Evolutionary conservation across 2,329 filamentous ascomycete genomes (phyloP), one percentile per base, ranked within the genome.

Genomic region (Ophiostoma fasciatum): DNA sequence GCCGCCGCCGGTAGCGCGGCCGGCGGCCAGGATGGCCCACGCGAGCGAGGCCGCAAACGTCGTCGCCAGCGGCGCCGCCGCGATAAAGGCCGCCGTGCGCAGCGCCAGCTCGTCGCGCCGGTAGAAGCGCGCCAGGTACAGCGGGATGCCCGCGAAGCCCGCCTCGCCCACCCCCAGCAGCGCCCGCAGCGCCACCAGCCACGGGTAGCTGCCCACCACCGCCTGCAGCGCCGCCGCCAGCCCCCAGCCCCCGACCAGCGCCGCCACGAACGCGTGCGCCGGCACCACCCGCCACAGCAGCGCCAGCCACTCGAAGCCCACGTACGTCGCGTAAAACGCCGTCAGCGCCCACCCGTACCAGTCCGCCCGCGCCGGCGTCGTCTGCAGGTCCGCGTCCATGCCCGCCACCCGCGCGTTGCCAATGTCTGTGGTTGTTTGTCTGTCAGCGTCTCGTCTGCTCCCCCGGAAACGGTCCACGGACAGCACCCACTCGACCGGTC

Each of bases 31-130:
- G 42, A 94, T 88, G 17, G 75, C 50, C 76, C 79, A 84, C 7
- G 85, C 84, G 4, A 94, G 63, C 8, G 70, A 78, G 27, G 82
- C 82, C 0, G 83, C 82, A 51, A 92, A 87, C 2, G 76, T 78
- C 28, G 82, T 90, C 2, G 84, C 83, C 4, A 93, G 65, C 1
- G 72, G 72, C 1, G 85, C 85, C 45, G 90, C 87, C 1, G 82
- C 85, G 36, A 94, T 77, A 56, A 94, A 92, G 2, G 93, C 67
- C 17, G 84, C 87, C 0, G 82, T 90, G 26, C 87, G 66, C 42
- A 90, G 78, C 1, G 87, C 88, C 23, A 94, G 62, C 54, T 96
- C 88, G 30, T 71, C 59, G 25, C 70, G 56, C 47, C 64, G 68
- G 52, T 70, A 78, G 53, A 78, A 78, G 54, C 75, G 75, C 13